These are phyloP conservation scores for Lathyrus sativus DNA, from an alignment of 306 rosid species.

Conservation along the genomic window DNA sequence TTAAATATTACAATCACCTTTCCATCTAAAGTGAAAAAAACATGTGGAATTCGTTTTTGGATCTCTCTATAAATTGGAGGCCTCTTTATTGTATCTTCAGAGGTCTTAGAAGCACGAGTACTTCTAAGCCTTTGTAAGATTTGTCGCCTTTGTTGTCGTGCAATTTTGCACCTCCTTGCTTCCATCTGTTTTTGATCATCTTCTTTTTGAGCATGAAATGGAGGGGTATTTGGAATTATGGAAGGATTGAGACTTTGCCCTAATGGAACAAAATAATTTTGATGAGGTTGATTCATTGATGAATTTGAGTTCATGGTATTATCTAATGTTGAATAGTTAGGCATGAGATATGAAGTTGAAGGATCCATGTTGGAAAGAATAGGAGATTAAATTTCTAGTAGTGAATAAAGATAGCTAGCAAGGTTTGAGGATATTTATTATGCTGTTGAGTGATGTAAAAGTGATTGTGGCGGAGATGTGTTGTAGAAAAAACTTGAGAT, in stretches of 20 bases:
- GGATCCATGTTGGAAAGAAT: not conserved
- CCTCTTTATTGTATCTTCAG: not conserved
- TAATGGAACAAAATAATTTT: not conserved
- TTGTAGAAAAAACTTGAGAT: slow-evolving; percentile 9
- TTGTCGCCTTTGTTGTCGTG: slow-evolving; percentile 45
- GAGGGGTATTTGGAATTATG: not conserved
- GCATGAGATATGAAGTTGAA: not conserved
- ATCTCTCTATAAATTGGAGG: not conserved
- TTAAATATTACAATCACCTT: slow-evolving; percentile 45
- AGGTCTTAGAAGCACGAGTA: not conserved
- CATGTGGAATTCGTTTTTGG: not conserved
- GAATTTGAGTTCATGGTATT: not conserved
- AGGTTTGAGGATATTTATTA: not conserved
- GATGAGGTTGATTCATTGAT: not conserved
- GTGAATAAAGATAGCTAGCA: not conserved
- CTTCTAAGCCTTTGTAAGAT: slow-evolving; percentile 43
- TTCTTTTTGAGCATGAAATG: not conserved
- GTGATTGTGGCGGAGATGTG: not conserved
- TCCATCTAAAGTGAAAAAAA: slow-evolving; percentile 48
- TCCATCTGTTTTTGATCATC: slow-evolving; percentile 30
- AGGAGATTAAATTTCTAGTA: not conserved
- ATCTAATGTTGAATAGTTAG: too few relatives aligned
- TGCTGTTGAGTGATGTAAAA: not conserved
- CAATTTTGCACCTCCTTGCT: slow-evolving; percentile 41
- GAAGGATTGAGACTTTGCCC: not conserved